Conservation (phyloP, 345 rosid species). For the Salix exigua region DNA sequence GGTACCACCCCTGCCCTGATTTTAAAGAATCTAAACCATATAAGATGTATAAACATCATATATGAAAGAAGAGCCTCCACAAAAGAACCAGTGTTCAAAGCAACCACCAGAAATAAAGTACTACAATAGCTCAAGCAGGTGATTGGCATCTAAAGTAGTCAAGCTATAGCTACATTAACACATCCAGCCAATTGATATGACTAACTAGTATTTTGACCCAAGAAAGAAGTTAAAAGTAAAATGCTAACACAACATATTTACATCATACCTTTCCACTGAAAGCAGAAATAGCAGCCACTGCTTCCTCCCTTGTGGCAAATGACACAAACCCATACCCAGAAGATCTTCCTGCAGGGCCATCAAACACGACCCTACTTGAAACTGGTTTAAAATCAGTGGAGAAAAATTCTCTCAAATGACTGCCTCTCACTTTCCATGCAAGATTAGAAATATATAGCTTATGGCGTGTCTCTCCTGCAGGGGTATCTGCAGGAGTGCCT, state of each 20-base stretch:
- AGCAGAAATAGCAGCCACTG: slow-evolving; percentile 65
- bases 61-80: not conserved
- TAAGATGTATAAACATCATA: not conserved
- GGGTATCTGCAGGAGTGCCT: slow-evolving; percentile 26
- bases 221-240: too few relatives aligned
- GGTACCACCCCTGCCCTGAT: too few relatives aligned
- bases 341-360: slow-evolving; percentile 55
- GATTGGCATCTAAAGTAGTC: not conserved
- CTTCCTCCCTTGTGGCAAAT: slow-evolving; percentile 79
- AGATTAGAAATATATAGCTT: slow-evolving; percentile 80
- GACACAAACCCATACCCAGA: slow-evolving; percentile 91
- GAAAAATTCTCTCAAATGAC: slow-evolving; percentile 72
- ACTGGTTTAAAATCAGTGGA: slow-evolving; percentile 50
- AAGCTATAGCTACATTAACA: not conserved
- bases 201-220: not conserved
- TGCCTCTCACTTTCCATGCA: slow-evolving; percentile 85
- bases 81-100: not conserved
- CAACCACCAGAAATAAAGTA: not conserved
- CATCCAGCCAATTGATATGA: not conserved
- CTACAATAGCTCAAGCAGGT: not conserved
- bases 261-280: slow-evolving; percentile 69
- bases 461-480: slow-evolving; percentile 49
- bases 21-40: too few relatives aligned
- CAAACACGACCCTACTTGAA: slow-evolving; percentile 67
- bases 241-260: not conserved